Base-by-base conservation (phyloP, 1,284 basidiomycete species). In the Ustilago crameri region DNA sequence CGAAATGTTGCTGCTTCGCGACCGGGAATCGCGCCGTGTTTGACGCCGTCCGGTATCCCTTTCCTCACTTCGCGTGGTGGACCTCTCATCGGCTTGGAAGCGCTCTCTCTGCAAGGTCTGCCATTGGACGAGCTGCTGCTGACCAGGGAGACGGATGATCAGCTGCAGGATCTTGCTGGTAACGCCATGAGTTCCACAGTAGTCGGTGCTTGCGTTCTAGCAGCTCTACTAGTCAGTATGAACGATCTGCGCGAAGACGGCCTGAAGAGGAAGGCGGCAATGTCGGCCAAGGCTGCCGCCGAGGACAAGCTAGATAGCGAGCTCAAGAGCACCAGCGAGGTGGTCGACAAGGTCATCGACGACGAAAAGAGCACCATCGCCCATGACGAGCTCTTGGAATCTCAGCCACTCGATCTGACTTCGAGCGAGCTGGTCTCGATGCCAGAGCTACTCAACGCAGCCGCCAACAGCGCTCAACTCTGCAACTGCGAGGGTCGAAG, bases 181-280 rank as follows among this genome's bases (percentile, higher is more conserved):
- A 97, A 97, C 77, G 95, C 94, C 51, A 97, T 97, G 94, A 75
- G 68, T 92, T 93, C 94, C 0, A 97, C 94, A 0, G 94, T 97
- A 14, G 94, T 97, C 20, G 94, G 95, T 1, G 88, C 93, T 1
- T 91, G 92, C 72, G 93, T 97, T 75, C 85, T 96, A 38, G 89
- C 91, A 10, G 93, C 93, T 0, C 85, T 97, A 42, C 87, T 78
- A 5, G 70, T 76, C n/a, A 74, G 66, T 23, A 62, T 66, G 49
- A 47, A 62, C 10, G 75, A 78, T 43, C 62, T 78, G 12, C 45
- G 32, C 10, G 50, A 65, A 38, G 63, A 65, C 12, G 65, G 56
- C 24, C 32, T 49, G 23, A 66, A 55, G 65, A 55, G 47, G 20
- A 54, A 57, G 27, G 48, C 49, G 9, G 56, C 42, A 35, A 41